These are phyloP conservation scores for Metschnikowia gruessii DNA, from an alignment of 805 yeast genomes.

Conservation along the genomic window DNA sequence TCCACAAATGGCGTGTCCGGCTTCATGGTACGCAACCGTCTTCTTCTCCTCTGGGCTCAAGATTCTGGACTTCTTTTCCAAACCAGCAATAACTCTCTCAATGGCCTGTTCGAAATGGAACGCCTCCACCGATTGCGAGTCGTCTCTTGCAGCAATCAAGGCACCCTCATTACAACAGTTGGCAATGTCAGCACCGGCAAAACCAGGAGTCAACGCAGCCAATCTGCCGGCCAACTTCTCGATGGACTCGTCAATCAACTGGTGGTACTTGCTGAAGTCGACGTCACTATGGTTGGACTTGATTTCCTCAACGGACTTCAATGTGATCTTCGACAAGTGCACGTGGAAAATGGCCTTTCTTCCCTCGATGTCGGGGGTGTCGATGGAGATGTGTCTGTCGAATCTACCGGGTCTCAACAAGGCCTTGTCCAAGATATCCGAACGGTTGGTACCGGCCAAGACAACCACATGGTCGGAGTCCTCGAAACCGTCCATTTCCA, in stretches of 20 bases:
- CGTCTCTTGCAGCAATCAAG: constrained; percentile 86
- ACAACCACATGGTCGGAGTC: constrained; percentile 92
- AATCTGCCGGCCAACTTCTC: constrained; percentile 72
- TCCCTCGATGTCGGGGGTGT: constrained; percentile 92
- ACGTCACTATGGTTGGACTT: constrained; percentile 35
- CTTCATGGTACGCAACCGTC: constrained; percentile 96
- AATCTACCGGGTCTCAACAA: constrained; percentile 96
- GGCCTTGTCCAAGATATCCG: constrained; percentile 91
- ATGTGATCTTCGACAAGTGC: constrained; percentile 70
- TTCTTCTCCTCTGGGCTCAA: constrained; percentile 82
- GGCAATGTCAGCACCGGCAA: constrained; percentile 97
- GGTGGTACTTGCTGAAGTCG: constrained; percentile 40
- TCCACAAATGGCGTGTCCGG: constrained; percentile 98
- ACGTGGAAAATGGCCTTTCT: constrained; percentile 90
- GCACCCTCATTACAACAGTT: constrained; percentile 98
- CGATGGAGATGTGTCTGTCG: constrained; percentile 88
- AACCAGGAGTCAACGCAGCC: constrained; percentile 96
- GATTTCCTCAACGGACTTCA: constrained; percentile 40
- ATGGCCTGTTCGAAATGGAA: constrained; percentile 92
- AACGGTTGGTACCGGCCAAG: constrained; percentile 94
- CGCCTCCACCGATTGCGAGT: constrained; percentile 65
- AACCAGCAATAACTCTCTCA: constrained; percentile 95
- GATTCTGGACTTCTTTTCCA: constrained; percentile 84
- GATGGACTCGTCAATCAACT: constrained; percentile 28
- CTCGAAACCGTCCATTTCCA: constrained; percentile 98